phyloP scores from a whole-genome alignment of 2,329 filamentous ascomycete genomes.

The Calycina marina region DNA sequence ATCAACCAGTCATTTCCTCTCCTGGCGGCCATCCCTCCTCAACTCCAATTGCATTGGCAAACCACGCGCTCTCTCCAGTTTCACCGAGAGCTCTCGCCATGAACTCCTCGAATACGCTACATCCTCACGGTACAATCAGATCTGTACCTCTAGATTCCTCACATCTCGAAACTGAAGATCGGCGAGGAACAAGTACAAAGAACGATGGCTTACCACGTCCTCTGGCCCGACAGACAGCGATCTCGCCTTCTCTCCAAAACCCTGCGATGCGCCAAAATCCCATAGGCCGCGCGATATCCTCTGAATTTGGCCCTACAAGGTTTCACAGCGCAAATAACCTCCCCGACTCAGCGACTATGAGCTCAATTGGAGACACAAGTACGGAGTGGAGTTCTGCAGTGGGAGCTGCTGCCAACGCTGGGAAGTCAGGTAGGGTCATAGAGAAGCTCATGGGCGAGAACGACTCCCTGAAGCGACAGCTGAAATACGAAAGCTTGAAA shows the following conservation, averaged over 20 bases:
- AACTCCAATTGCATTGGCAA: too few species aligned
- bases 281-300: constrained; percentile 17
- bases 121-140: constrained; percentile 15
- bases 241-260: constrained; percentile 12
- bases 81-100: constrained; percentile 14
- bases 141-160: constrained; percentile 16
- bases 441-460: constrained; percentile 72
- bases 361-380: constrained; percentile 1
- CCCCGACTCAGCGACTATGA: constrained; percentile 10
- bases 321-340: constrained; percentile 10
- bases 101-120: constrained; percentile 14
- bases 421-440: constrained; percentile 66
- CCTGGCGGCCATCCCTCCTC: too few species aligned
- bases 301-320: constrained; percentile 19
- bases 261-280: constrained; percentile 8
- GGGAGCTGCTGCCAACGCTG: constrained; percentile 48
- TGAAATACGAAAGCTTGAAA: constrained; percentile 48
- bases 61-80: constrained; percentile 17
- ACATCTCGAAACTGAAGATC: constrained; percentile 7
- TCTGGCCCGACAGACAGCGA: constrained; percentile 8
- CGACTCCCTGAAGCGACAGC: constrained; percentile 60
- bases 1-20: too few species aligned
- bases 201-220: constrained; percentile 13
- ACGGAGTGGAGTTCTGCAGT: constrained; percentile 48
- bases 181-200: constrained; percentile 6